phyloP scores from a whole-genome alignment of 192 early-diverging fungal genomes.

The Phlyctochytrium arcticum region DNA sequence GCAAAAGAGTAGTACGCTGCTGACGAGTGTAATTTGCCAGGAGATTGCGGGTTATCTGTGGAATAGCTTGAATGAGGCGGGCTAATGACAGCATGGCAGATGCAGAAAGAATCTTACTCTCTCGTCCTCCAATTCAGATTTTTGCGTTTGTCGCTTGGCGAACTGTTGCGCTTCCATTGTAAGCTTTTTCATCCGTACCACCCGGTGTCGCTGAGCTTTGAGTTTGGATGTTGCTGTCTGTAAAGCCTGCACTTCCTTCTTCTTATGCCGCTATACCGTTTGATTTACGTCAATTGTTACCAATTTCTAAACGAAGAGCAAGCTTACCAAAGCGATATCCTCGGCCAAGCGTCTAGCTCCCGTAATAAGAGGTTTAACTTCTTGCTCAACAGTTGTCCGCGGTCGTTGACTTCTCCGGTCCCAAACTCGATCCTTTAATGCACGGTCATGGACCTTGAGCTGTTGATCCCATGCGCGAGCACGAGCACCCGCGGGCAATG shows the following conservation, averaged over 20 bases:
- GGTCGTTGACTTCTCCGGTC: not conserved
- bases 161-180: not conserved
- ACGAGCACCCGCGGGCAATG: not conserved
- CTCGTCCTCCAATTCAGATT: too few species aligned
- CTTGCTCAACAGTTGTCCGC: not conserved
- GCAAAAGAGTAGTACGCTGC: slow-evolving; percentile 19
- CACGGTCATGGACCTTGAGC: slow-evolving; percentile 4
- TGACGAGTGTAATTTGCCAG: not conserved
- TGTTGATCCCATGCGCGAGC: slow-evolving; percentile 1
- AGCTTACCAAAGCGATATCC: too few species aligned
- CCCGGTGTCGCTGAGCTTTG: slow-evolving; percentile 5
- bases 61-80: too few species aligned
- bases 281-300: not conserved
- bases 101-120: too few species aligned
- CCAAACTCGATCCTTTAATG: slow-evolving; percentile 22
- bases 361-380: not conserved
- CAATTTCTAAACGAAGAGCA: too few species aligned
- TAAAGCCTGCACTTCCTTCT: not conserved
- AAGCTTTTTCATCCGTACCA: not conserved
- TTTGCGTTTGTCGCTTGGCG: not conserved
- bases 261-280: not conserved
- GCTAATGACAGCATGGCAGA: too few species aligned
- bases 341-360: too few species aligned
- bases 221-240: not conserved
- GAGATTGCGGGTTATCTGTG: not conserved